Base-by-base conservation (phyloP, 139 green algal genomes). In the Ulvella scutata region DNA sequence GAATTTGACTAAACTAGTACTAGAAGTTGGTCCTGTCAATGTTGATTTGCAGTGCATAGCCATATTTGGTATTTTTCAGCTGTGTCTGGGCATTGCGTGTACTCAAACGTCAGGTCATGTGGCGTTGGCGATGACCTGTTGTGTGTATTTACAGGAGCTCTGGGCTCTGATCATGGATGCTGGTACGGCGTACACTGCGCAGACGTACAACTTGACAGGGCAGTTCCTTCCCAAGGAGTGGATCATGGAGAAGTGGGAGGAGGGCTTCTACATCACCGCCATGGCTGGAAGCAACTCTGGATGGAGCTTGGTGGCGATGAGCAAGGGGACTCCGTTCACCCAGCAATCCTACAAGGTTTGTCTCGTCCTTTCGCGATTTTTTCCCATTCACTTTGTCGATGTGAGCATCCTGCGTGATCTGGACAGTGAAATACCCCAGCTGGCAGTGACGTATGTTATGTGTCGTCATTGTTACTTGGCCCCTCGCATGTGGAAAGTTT, bases 191-290 rank as follows among this genome's bases (percentile, higher is more conserved):
- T 99, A 96, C 85, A 91, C 77, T 3, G 81, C 86, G 23, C 94
- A 98, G 83, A 87, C 93, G 44, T 96, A 95, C 82, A 86, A 87
- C 76, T 79, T 95, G 34, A 88, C 74, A 74, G 81, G 79, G 59
- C 84, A 94, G 79, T 99, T 99, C 85, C 87, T 99, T 83, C 95
- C 95, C 43, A 99, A 99, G 87, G 87, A 94, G 60, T 98, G 94
- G 94, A 98, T 98, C 84, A 97, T 98, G 91, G 95, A 98, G 85
- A 93, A 95, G 85, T 99, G 95, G 95, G 95, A 99, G 87, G 96
- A 99, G 82, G 96, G 96, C 40, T 99, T 92, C 85, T 99, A 99
- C 89, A 99, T 99, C 86, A 99, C 92, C 29, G 86, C 90, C 61
- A 96, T 98, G 87, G 94, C 94, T 3, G 94, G 93, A 35, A 91